These are phyloP conservation scores for Dipodascopsis uninucleata DNA, from an alignment of 805 yeast species.

Conservation along the genomic window DNA sequence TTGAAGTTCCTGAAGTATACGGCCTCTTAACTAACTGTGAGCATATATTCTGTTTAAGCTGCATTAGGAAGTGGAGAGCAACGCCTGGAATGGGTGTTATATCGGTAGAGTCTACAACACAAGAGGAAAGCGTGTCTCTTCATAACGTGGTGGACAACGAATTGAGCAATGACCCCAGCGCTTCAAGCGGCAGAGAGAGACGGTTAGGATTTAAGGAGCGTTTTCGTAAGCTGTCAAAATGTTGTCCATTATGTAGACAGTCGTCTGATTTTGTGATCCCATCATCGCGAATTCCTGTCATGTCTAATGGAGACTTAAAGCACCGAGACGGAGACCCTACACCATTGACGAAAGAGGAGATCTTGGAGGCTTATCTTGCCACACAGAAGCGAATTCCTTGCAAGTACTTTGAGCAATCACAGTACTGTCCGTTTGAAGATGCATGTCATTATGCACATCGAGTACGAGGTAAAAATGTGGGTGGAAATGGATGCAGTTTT, in stretches of 20 bases:
- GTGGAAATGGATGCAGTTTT: no score
- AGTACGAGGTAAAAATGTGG: no score
- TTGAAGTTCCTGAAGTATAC: slow-evolving; percentile 15
- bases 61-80: slow-evolving; percentile 18
- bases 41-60: slow-evolving; percentile 16
- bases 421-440: slow-evolving; percentile 16
- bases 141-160: no score
- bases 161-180: no score
- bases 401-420: slow-evolving; percentile 9
- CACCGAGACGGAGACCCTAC: not conserved
- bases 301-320: not conserved
- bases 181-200: no score
- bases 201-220: no score
- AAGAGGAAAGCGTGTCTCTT: no score
- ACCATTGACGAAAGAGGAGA: slow-evolving; percentile 12
- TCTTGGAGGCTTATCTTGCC: slow-evolving; percentile 8
- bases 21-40: slow-evolving; percentile 17
- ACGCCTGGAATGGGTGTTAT: slow-evolving; percentile 2
- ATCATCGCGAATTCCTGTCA: slow-evolving; percentile 10
- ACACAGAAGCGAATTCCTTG: slow-evolving; percentile 21
- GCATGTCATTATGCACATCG: slow-evolving; percentile 22
- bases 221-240: slow-evolving; percentile 5
- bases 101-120: not conserved
- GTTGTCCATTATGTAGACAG: slow-evolving; percentile 22
- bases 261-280: slow-evolving; percentile 22